phyloP scores from a whole-genome alignment of 257 asterid genomes.

The Ballota nigra region DNA sequence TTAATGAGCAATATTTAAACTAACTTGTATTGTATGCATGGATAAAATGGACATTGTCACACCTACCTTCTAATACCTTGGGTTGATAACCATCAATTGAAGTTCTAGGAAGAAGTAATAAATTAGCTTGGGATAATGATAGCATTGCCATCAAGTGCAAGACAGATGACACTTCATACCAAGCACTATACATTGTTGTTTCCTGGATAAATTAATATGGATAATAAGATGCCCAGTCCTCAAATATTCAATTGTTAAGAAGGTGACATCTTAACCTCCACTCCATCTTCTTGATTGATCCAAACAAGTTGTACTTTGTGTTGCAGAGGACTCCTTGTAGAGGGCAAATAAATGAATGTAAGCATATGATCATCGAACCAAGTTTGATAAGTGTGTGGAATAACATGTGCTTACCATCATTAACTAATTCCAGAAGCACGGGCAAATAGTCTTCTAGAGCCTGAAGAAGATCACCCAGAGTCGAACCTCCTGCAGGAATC shows the following conservation, averaged over 20 bases:
- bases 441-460: conserved; percentile 95
- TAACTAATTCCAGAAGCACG: conserved; percentile 84
- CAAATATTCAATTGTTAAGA: conserved; percentile 13
- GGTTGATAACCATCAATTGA: conserved; percentile 81
- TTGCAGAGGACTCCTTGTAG: conserved; percentile 81
- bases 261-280: conserved; percentile 57
- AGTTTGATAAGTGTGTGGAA: not conserved
- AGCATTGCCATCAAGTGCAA: conserved; percentile 98
- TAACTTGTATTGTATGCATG: too few species aligned
- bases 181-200: conserved; percentile 78
- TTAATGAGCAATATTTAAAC: too few species aligned
- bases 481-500: conserved; percentile 82
- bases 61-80: conserved; percentile 94
- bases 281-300: conserved; percentile 98
- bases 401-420: conserved; percentile 86
- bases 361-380: conserved; percentile 20
- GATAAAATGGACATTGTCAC: too few species aligned
- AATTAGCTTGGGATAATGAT: conserved; percentile 83
- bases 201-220: conserved; percentile 49
- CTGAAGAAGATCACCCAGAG: conserved; percentile 86
- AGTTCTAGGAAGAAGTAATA: conserved; percentile 88
- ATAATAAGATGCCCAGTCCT: conserved; percentile 20
- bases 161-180: conserved; percentile 92
- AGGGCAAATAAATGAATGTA: conserved; percentile 24
- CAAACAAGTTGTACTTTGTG: conserved; percentile 85